Base-by-base conservation (phyloP, 2,329 filamentous ascomycete species). In the Leptographium wingfieldii region DNA sequence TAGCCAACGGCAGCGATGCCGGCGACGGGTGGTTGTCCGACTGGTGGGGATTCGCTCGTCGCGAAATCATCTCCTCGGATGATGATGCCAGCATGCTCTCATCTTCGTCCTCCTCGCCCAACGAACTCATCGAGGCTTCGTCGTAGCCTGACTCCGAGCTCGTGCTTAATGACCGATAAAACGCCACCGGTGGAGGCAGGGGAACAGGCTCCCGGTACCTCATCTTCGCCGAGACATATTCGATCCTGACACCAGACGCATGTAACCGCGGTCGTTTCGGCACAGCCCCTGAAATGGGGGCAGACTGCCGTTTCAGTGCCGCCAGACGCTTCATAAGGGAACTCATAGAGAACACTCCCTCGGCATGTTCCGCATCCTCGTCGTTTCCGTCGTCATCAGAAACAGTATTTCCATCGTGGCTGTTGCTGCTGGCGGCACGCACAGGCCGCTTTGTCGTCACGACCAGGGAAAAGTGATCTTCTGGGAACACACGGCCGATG, bases 381-480 rank as follows among this genome's bases (percentile, higher is more conserved):
- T 49, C 53, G 16, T 33, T 43, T n/a, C 51, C 48, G 11, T 55
- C 27, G 6, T 53, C 53, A 12, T 52, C 40, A 6, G 19, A 52
- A 11, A 33, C 16, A 11, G 49, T 53, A 4, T 38, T 49, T 5
- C 35, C 55, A 10, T 22, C 43, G 10, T 43, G 49, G 25, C 35
- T 49, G 12, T 2, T 9, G 7, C 40, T 59, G 3, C 67, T 14
- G 65, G 63, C 31, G 71, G 76, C 0, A 11, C n/a, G 46, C 4
- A 61, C 59, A 16, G 73, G 69, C 19, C 79, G 73, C 49, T 71
- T 74, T 0, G 80, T 83, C 2, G 74, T 74, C 2, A 85, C 81
- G 2, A 78, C 72, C 0, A 85, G 72, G 49, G 78, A 73, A 61
- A 86, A 86, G 63, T 86, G 83, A 63, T 86, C 84, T n/a, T 85